Conservation (phyloP, 2,329 filamentous ascomycete genomes). For the Falciphora oryzae region DNA sequence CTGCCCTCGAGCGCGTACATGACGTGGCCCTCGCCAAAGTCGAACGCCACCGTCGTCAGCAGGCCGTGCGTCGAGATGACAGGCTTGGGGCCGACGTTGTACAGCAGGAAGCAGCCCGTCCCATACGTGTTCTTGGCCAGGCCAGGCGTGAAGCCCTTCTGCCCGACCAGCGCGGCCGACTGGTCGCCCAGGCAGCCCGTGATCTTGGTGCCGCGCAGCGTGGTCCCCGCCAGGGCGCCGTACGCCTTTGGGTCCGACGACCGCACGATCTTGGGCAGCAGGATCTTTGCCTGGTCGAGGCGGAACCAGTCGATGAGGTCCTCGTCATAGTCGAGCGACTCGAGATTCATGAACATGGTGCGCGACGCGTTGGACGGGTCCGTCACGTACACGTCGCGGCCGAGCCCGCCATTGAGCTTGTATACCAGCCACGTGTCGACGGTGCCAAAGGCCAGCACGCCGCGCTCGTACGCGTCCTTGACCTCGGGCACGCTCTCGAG, state of each 20-base stretch:
- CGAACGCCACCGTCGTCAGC: conserved; percentile 77
- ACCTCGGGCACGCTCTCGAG: conserved; percentile 52
- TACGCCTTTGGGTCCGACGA: conserved; percentile 72
- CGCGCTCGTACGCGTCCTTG: conserved; percentile 67
- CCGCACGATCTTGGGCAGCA: conserved; percentile 75
- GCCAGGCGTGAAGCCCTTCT: conserved; percentile 76
- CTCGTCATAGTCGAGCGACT: conserved; percentile 72
- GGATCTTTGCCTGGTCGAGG: conserved; percentile 61
- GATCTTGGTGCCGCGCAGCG: conserved; percentile 61
- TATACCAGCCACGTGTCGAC: conserved; percentile 87
- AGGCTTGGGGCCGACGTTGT: conserved; percentile 80
- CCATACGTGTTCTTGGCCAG: conserved; percentile 89
- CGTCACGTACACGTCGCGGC: conserved; percentile 62
- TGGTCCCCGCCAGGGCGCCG: conserved; percentile 45
- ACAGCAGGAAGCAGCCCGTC: conserved; percentile 83
- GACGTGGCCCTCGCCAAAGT: conserved; percentile 51
- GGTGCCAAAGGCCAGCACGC: conserved; percentile 75
- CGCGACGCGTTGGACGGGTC: conserved; percentile 83
- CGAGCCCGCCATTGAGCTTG: conserved; percentile 68
- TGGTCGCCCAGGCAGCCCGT: conserved; percentile 82
- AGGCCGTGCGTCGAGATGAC: conserved; percentile 80
- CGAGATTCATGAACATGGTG: conserved; percentile 94
- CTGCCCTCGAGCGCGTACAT: conserved; percentile 76
- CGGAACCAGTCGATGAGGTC: conserved; percentile 72
- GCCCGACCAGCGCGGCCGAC: conserved; percentile 78